Conservation (phyloP, 257 asterid species). For the Fraxinus cuspidata region DNA sequence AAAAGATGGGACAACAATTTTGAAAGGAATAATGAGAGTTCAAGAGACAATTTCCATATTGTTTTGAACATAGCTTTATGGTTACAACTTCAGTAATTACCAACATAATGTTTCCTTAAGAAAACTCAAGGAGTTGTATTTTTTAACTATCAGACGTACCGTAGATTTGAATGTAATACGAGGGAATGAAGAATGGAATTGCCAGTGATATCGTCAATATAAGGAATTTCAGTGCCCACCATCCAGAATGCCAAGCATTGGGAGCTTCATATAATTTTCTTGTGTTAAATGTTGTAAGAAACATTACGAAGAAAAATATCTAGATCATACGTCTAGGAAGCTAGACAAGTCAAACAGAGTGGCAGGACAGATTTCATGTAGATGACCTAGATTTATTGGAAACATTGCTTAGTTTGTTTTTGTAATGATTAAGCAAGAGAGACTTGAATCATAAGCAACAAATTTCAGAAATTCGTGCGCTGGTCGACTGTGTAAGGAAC, state of each 20-base stretch:
- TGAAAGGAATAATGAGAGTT: neutral
- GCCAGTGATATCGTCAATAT: slow-evolving; percentile 50
- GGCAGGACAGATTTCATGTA: neutral
- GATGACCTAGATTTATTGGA: neutral
- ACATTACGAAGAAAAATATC: slow-evolving; percentile 82
- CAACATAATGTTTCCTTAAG: neutral
- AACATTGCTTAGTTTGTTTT: neutral
- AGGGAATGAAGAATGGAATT: slow-evolving; percentile 78
- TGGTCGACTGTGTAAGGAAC: neutral
- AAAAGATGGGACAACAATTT: neutral
- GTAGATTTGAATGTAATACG: slow-evolving; percentile 69
- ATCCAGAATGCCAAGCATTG: slow-evolving; percentile 82
- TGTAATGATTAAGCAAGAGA: neutral
- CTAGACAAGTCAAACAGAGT: neutral
- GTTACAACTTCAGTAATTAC: neutral
- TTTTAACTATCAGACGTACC: slow-evolving; percentile 37
- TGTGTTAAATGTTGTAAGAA: slow-evolving; percentile 60
- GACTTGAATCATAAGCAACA: neutral
- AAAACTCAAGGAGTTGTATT: neutral
- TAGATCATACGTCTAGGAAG: slow-evolving; percentile 51
- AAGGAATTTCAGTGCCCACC: slow-evolving; percentile 67
- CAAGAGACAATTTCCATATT: neutral
- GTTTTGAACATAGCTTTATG: neutral
- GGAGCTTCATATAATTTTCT: slow-evolving; percentile 53
- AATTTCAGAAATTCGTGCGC: neutral